These are phyloP conservation scores for Sporothrix inflata DNA, from an alignment of 2,329 filamentous ascomycete species.

Conservation along the genomic window DNA sequence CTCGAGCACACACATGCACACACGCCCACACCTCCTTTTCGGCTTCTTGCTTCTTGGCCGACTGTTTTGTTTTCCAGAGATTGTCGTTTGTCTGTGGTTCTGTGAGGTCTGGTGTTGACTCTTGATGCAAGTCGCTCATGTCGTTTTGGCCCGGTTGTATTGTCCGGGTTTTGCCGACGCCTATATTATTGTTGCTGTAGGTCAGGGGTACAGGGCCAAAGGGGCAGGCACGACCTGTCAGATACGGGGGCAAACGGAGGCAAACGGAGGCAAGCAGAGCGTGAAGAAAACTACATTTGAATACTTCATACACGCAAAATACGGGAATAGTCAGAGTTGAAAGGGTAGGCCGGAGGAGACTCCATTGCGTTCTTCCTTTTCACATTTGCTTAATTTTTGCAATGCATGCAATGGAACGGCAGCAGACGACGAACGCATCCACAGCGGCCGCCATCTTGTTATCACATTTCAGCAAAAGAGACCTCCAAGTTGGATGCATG, in stretches of 20 bases:
- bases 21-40: constrained; percentile 2
- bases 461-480: not conserved
- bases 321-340: constrained; percentile 3
- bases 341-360: not conserved
- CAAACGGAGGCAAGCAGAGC: not conserved
- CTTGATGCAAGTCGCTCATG: not conserved
- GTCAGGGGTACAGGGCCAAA: not conserved
- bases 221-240: not conserved
- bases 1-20: not conserved
- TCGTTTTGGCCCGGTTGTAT: not conserved
- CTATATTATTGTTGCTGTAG: not conserved
- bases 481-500: not conserved
- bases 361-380: not conserved
- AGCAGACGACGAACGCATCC: constrained; percentile 2
- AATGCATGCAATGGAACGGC: constrained; percentile 13
- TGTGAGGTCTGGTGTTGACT: not conserved
- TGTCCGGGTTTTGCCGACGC: constrained; percentile 22
- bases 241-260: not conserved
- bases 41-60: constrained; percentile 14
- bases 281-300: not conserved
- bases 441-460: constrained; percentile 4
- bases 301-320: not conserved
- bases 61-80: not conserved
- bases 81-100: not conserved
- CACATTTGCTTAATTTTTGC: not conserved